Evolutionary conservation across 306 rosid species (phyloP).

Genomic region (Quercus variabilis): DNA sequence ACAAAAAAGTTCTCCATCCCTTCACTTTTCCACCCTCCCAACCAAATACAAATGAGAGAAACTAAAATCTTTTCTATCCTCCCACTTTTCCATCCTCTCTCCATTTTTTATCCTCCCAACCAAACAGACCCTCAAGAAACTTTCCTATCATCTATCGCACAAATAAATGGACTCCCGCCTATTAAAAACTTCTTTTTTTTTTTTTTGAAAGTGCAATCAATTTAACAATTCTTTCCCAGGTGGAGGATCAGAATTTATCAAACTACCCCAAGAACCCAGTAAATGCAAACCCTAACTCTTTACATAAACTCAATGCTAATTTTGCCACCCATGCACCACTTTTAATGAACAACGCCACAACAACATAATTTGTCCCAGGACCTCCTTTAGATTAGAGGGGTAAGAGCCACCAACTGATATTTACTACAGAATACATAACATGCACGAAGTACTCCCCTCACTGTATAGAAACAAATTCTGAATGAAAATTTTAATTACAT

Average conservation of each 20-base stretch:
- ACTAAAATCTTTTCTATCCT: no score
- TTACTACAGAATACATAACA: background rate
- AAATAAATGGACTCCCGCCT: background rate
- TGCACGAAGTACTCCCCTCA: background rate
- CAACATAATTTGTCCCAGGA: background rate
- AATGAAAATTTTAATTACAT: background rate
- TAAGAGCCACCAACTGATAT: background rate
- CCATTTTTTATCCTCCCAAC: no score
- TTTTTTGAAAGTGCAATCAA: background rate
- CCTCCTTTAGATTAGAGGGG: background rate
- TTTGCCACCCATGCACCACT: background rate
- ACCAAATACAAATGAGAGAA: no score
- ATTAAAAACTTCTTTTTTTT: no score
- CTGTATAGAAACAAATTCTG: background rate
- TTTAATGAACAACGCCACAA: background rate
- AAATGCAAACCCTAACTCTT: background rate
- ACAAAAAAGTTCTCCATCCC: no score
- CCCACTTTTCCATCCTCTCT: no score
- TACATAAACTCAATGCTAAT: background rate
- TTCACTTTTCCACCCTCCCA: no score
- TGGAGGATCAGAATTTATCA: background rate
- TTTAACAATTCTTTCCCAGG: background rate
- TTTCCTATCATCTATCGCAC: constrained; percentile 9
- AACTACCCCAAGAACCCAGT: background rate
- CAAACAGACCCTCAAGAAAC: background rate